Evolutionary conservation across 129 eudicot species (phyloP).

Genomic region (Flaveria linearis): DNA sequence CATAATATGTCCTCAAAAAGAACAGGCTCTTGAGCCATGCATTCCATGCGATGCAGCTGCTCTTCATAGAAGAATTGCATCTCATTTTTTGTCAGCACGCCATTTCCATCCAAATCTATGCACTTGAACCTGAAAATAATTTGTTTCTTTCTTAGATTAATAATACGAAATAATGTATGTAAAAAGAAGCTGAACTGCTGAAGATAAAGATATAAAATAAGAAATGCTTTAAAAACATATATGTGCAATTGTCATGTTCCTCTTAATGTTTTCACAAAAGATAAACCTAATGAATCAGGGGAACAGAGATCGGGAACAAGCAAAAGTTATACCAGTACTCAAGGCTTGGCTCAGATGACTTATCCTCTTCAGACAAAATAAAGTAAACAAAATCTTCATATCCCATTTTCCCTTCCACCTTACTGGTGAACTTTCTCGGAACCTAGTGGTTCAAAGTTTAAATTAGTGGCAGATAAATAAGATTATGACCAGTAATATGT

Average conservation of each 20-base stretch:
- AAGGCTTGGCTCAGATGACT: constrained; percentile 78
- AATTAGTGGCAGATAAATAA: background rate
- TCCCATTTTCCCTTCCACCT: constrained; percentile 85
- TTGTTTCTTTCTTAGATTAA: constrained; percentile 8
- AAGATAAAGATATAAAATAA: background rate
- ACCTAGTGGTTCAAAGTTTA: constrained; percentile 45
- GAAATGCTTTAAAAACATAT: background rate
- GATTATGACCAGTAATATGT: background rate
- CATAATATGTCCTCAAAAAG: constrained; percentile 90
- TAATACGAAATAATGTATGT: background rate
- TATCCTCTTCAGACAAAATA: constrained; percentile 82
- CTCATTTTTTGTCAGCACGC: constrained; percentile 77
- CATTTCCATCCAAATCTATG: constrained; percentile 96
- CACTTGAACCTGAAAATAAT: constrained; percentile 74
- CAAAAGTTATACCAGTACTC: constrained; percentile 61
- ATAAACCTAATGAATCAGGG: background rate
- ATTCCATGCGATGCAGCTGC: constrained; percentile 97
- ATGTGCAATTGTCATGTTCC: background rate
- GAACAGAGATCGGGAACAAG: background rate
- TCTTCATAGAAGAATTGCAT: constrained; percentile 92
- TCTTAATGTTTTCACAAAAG: background rate
- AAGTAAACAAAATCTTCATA: constrained; percentile 88
- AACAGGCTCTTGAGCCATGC: constrained; percentile 97
- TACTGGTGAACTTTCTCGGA: constrained; percentile 76
- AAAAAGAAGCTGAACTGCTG: background rate